These are phyloP conservation scores for Penicillium steckii DNA, from an alignment of 495 filamentous ascomycete genomes.

Conservation along the genomic window DNA sequence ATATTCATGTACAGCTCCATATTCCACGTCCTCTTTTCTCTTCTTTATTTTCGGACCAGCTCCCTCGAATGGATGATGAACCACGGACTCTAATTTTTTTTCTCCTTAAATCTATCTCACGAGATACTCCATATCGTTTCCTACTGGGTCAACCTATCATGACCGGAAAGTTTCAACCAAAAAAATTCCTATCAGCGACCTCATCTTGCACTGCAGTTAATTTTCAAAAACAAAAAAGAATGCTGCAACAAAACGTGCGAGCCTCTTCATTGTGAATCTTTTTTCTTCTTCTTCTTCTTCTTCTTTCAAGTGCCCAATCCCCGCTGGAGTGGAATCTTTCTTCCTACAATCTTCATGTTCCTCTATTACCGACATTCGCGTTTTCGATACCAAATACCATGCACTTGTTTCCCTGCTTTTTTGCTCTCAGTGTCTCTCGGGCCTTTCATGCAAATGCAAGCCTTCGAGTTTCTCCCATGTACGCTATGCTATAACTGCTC, in stretches of 20 bases:
- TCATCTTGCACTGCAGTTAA: conserved; percentile 9
- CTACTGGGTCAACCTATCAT: neutral
- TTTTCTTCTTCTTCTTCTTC: conserved; percentile 11
- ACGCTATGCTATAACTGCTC: conserved; percentile 20
- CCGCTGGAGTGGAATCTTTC: too few species aligned
- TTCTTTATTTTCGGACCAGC: conserved; percentile 7
- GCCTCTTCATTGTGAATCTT: conserved; percentile 17
- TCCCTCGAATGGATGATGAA: conserved; percentile 15
- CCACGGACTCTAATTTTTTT: conserved; percentile 5
- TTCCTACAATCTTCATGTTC: neutral
- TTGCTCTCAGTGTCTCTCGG: neutral
- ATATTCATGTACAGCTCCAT: conserved; percentile 46
- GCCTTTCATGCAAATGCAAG: conserved; percentile 1
- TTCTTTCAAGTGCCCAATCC: too few species aligned
- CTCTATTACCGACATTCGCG: conserved; percentile 13
- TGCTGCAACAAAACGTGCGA: conserved; percentile 15
- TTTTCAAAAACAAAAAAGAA: too few species aligned
- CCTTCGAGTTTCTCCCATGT: conserved; percentile 17
- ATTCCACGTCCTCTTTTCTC: conserved; percentile 19
- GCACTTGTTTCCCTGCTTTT: conserved; percentile 13
- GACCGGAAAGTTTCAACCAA: conserved; percentile 1
- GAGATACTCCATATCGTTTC: neutral
- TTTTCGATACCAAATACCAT: conserved; percentile 43
- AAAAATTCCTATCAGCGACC: conserved; percentile 8
- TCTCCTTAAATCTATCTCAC: neutral